These are phyloP conservation scores for Haplosporangium sp. DNA, from an alignment of 371 early-diverging fungal species.

Conservation along the genomic window DNA sequence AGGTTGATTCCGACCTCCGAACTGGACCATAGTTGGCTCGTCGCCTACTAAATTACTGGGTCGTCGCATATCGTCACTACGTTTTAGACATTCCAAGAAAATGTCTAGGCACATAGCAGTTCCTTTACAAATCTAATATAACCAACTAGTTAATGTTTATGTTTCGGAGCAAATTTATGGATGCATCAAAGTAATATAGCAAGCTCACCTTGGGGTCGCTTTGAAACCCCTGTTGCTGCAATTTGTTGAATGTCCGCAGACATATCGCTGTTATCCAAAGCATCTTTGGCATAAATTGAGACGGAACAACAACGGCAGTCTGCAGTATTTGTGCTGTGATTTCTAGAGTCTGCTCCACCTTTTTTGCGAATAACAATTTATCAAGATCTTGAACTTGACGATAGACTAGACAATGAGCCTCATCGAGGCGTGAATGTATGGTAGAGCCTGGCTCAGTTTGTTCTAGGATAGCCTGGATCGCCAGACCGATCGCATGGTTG, in stretches of 20 bases:
- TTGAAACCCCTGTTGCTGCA: neutral
- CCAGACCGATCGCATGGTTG: neutral
- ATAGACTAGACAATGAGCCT: neutral
- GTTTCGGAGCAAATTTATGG: neutral
- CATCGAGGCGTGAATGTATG: slow-evolving; percentile 4
- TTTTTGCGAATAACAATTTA: neutral
- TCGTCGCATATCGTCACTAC: slow-evolving; percentile 15
- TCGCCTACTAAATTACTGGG: neutral
- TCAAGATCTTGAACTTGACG: neutral
- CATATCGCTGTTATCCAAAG: slow-evolving; percentile 19
- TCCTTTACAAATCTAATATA: slow-evolving; percentile 13
- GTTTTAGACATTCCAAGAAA: slow-evolving; percentile 18
- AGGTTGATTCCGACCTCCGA: neutral
- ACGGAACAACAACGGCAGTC: slow-evolving; percentile 13
- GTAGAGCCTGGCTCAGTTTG: neutral
- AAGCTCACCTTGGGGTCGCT: slow-evolving; percentile 7
- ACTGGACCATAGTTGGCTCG: neutral
- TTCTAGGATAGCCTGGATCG: neutral
- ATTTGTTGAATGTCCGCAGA: neutral
- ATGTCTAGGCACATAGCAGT: slow-evolving; percentile 29
- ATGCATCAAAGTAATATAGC: neutral
- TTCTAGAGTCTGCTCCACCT: slow-evolving; percentile 2
- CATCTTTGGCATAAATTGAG: slow-evolving; percentile 11
- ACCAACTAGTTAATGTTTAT: neutral
- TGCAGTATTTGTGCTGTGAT: slow-evolving; percentile 7